A percentile compares a stretch with the other conserved stretches of the same genome.
phyloP scores from a whole-genome alignment of 495 filamentous ascomycete genomes.

The Rhizodiscina lignyota region DNA sequence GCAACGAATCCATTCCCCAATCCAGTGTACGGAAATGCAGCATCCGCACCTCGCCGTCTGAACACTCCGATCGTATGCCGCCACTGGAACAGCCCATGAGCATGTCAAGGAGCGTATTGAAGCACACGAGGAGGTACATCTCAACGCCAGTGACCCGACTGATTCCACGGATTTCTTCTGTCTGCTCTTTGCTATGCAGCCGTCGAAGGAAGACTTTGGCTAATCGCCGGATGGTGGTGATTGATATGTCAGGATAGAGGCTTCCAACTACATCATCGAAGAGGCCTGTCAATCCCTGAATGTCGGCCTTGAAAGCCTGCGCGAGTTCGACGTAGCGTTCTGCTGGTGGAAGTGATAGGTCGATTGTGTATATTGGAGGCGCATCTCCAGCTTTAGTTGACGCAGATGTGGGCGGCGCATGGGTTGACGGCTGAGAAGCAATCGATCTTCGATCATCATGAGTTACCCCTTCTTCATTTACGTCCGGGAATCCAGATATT shows the following conservation, averaged over 20 bases:
- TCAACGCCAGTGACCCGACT: constrained; percentile 31
- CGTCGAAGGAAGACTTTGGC: constrained; percentile 23
- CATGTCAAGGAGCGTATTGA: constrained; percentile 46
- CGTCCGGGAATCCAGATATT: too few relatives aligned
- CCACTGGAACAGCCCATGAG: constrained; percentile 54
- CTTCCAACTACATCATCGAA: constrained; percentile 28
- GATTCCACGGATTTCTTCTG: constrained; percentile 43
- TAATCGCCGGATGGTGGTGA: constrained; percentile 23
- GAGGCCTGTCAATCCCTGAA: constrained; percentile 25
- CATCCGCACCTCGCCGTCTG: constrained; percentile 19
- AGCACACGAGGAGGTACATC: constrained; percentile 40
- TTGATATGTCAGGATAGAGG: background rate
- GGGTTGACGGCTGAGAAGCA: too few relatives aligned
- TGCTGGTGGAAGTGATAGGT: constrained; percentile 39
- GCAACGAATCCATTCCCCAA: constrained; percentile 47
- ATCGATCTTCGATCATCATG: too few relatives aligned
- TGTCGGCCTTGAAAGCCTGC: constrained; percentile 23
- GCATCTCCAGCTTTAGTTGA: constrained; percentile 1
- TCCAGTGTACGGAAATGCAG: constrained; percentile 52
- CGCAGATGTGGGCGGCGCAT: too few relatives aligned
- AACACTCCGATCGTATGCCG: constrained; percentile 21
- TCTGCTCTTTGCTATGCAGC: constrained; percentile 39
- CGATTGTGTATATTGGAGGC: constrained; percentile 28
- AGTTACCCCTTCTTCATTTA: too few relatives aligned
- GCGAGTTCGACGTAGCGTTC: constrained; percentile 37